These are phyloP conservation scores for Raphanus hybrid DNA, from an alignment of 441 rosid genomes.

Conservation along the genomic window DNA sequence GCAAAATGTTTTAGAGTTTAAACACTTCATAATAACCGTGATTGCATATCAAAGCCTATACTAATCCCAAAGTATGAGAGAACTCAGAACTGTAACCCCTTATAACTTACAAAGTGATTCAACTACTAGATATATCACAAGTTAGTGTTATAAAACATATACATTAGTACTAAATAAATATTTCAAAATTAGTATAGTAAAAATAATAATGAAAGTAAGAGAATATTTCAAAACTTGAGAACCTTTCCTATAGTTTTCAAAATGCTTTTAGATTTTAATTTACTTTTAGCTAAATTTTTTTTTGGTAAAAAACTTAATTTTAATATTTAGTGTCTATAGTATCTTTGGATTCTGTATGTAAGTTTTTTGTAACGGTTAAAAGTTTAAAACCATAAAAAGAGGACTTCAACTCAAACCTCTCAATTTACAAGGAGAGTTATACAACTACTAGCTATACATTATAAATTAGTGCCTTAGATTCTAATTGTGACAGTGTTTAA, in stretches of 20 bases:
- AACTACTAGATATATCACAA: not conserved
- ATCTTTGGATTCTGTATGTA: too few relatives aligned
- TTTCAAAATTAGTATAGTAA: not conserved
- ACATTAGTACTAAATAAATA: not conserved
- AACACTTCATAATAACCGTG: not conserved
- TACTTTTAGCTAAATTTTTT: too few relatives aligned
- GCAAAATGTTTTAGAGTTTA: not conserved
- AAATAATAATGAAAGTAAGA: not conserved
- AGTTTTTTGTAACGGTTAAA: too few relatives aligned
- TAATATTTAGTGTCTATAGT: too few relatives aligned
- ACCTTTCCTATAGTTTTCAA: too few relatives aligned
- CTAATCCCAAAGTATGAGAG: not conserved
- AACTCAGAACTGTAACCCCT: not conserved
- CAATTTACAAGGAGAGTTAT: not conserved
- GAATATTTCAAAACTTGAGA: too few relatives aligned
- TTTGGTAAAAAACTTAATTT: too few relatives aligned
- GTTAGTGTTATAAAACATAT: not conserved
- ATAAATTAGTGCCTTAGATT: not conserved
- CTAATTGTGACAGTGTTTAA: not conserved
- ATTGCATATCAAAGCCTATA: not conserved
- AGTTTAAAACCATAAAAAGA: not conserved
- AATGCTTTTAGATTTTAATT: too few relatives aligned
- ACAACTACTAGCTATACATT: not conserved
- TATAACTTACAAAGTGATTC: not conserved
- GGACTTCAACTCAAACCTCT: not conserved